Percentiles rank a stretch among this genome's conserved stretches.
Conservation (phyloP, 2,329 filamentous ascomycete species). For the Talaromyces sp. region DNA sequence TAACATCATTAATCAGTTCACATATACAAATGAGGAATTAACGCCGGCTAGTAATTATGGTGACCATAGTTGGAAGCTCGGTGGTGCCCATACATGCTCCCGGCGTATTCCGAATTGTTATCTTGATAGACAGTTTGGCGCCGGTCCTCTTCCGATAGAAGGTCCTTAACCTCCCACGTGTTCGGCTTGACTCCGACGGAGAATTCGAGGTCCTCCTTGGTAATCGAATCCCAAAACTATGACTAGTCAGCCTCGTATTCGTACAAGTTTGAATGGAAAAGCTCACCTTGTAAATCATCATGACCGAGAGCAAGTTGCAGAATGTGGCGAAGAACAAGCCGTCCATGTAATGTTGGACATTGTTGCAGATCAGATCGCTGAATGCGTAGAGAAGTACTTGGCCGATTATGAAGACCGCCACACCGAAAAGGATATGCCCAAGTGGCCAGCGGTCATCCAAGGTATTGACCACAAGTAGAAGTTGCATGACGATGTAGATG, state of each 20-base stretch:
- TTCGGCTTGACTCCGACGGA: constrained; percentile 93
- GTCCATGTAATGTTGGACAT: constrained; percentile 88
- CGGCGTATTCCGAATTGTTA: constrained; percentile 48
- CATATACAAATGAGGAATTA: constrained; percentile 16
- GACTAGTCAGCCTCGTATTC: constrained; percentile 30
- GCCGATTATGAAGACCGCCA: constrained; percentile 87
- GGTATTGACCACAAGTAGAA: constrained; percentile 84
- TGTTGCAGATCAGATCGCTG: constrained; percentile 79
- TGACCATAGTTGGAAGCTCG: constrained; percentile 42
- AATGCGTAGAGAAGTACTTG: constrained; percentile 93
- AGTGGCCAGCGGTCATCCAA: constrained; percentile 94
- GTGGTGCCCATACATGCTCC: constrained; percentile 46
- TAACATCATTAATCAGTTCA: constrained; percentile 15
- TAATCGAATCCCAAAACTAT: constrained; percentile 99
- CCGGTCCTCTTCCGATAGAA: constrained; percentile 78
- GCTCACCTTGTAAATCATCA: constrained; percentile 98
- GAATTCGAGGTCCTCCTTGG: constrained; percentile 96
- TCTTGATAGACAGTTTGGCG: constrained; percentile 73
- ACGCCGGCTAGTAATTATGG: constrained; percentile 36
- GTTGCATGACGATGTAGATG: constrained; percentile 83
- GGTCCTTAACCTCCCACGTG: constrained; percentile 98
- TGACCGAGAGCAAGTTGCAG: constrained; percentile 90
- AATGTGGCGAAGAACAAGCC: constrained; percentile 92
- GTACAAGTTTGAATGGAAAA: background rate
- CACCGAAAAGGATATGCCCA: constrained; percentile 85